Evolutionary conservation across 2,329 filamentous ascomycete species (phyloP).

Genomic region (Mycosphaerelloides madeirae): DNA sequence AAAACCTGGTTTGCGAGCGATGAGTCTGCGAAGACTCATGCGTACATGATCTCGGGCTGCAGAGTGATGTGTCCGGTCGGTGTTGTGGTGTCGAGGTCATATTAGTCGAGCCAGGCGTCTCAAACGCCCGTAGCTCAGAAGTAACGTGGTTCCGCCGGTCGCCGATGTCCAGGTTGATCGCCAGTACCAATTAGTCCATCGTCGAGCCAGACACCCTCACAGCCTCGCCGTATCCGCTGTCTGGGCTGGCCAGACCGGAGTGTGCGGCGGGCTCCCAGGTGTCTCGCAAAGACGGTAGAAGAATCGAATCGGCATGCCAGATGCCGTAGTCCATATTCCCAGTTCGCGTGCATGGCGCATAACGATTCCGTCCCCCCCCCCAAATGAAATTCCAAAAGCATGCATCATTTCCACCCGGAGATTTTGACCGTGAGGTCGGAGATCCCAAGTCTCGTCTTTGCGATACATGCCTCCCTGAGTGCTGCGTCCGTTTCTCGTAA

Average conservation of each 20-base stretch:
- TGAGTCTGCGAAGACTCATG: conserved; percentile 1
- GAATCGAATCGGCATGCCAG: conserved; percentile 15
- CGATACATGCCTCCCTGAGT: conserved; percentile 5
- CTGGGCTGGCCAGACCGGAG: conserved; percentile 19
- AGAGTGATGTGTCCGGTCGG: conserved; percentile 3
- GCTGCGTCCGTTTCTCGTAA: conserved; percentile 7
- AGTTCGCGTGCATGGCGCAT: background rate
- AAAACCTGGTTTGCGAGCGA: background rate
- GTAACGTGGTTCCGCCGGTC: conserved; percentile 15
- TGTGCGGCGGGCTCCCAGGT: conserved; percentile 24
- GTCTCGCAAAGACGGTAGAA: conserved; percentile 5
- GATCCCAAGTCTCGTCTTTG: conserved; percentile 11
- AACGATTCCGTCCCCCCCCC: background rate
- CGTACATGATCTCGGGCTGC: conserved; percentile 13
- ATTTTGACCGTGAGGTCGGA: conserved; percentile 15
- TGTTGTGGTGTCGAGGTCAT: conserved; percentile 17
- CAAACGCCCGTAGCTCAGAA: conserved; percentile 17
- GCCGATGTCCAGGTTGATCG: conserved; percentile 16
- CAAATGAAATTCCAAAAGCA: conserved; percentile 1
- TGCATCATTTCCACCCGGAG: conserved; percentile 6
- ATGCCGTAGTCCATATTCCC: conserved; percentile 5
- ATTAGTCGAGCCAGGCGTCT: conserved; percentile 21
- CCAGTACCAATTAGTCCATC: conserved; percentile 12
- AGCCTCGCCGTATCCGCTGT: conserved; percentile 22
- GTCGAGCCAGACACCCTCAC: conserved; percentile 17